phyloP scores from a whole-genome alignment of 345 rosid species.

The Microcos paniculata region DNA sequence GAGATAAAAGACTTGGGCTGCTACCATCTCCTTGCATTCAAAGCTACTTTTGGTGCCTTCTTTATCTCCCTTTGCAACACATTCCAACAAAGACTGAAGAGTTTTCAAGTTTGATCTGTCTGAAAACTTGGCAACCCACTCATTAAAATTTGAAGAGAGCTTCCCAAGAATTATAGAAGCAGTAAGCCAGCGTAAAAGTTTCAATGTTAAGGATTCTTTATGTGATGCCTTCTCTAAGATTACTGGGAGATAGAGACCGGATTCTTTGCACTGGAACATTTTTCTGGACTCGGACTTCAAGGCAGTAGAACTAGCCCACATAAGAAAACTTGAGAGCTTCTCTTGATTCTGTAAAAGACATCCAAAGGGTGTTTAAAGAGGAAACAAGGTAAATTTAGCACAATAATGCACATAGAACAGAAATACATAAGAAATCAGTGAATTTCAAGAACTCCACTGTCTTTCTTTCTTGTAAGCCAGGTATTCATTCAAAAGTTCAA shows the following conservation, averaged over 20 bases:
- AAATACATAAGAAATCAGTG: not conserved
- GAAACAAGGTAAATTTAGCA: not conserved
- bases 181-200: slow-evolving; percentile 82
- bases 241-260: slow-evolving; percentile 19
- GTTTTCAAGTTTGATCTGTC: slow-evolving; percentile 34
- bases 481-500: not conserved
- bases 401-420: not conserved
- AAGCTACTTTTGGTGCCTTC: slow-evolving; percentile 25
- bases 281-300: slow-evolving; percentile 44
- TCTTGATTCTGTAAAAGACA: slow-evolving; percentile 52
- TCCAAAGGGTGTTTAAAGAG: not conserved
- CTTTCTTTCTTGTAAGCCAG: not conserved
- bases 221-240: slow-evolving; percentile 32
- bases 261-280: slow-evolving; percentile 23
- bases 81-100: slow-evolving; percentile 45
- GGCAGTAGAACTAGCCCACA: slow-evolving; percentile 73
- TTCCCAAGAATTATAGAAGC: slow-evolving; percentile 72
- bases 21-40: slow-evolving; percentile 42
- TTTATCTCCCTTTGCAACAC: slow-evolving; percentile 26
- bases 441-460: not conserved
- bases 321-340: slow-evolving; percentile 60
- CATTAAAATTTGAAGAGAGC: slow-evolving; percentile 38
- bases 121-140: slow-evolving; percentile 23
- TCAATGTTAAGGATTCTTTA: slow-evolving; percentile 61
- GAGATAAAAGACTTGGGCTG: slow-evolving; percentile 52